These are phyloP conservation scores for Talaromyces sp. DNA, from an alignment of 2,329 filamentous ascomycete species.

Conservation along the genomic window DNA sequence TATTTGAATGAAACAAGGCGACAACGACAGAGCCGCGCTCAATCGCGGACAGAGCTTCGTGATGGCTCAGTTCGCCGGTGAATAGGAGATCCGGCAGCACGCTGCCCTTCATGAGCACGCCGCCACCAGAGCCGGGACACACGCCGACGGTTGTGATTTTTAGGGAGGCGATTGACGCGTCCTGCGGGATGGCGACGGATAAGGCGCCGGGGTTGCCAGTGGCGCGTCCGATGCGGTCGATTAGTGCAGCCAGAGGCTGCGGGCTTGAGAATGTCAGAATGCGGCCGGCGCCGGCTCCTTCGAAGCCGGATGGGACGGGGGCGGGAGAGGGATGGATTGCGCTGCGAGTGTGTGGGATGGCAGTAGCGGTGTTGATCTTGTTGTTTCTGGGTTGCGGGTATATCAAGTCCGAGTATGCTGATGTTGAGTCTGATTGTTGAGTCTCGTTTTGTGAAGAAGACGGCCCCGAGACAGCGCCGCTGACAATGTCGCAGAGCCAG, in stretches of 20 bases:
- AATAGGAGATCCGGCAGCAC: slow-evolving; percentile 69
- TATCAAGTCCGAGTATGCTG: slow-evolving; percentile 34
- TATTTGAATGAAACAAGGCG: slow-evolving; percentile 87
- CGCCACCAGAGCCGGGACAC: slow-evolving; percentile 82
- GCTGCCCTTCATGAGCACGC: slow-evolving; percentile 59
- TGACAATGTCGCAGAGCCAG: slow-evolving; percentile 86
- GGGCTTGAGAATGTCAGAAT: slow-evolving; percentile 51
- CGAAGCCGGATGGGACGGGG: slow-evolving; percentile 32
- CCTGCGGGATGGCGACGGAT: slow-evolving; percentile 60
- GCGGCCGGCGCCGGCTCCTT: slow-evolving; percentile 57
- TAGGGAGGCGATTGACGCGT: slow-evolving; percentile 48
- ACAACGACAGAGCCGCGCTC: slow-evolving; percentile 80
- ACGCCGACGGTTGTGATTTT: slow-evolving; percentile 69
- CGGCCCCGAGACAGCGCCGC: slow-evolving; percentile 39
- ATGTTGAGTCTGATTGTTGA: not conserved
- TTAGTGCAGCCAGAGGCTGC: slow-evolving; percentile 52
- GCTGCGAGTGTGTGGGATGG: slow-evolving; percentile 47
- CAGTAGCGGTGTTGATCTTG: slow-evolving; percentile 26
- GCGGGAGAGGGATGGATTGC: slow-evolving; percentile 48
- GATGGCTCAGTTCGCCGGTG: slow-evolving; percentile 90
- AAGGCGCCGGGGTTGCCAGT: slow-evolving; percentile 65
- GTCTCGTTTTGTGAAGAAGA: not conserved
- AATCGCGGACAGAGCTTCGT: slow-evolving; percentile 80
- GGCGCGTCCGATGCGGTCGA: slow-evolving; percentile 56
- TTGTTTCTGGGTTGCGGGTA: slow-evolving; percentile 28